Percentiles rank a stretch among this genome's conserved stretches.
phyloP scores from a whole-genome alignment of 176 grass and related monocot genomes.

The Guadua angustifolia region DNA sequence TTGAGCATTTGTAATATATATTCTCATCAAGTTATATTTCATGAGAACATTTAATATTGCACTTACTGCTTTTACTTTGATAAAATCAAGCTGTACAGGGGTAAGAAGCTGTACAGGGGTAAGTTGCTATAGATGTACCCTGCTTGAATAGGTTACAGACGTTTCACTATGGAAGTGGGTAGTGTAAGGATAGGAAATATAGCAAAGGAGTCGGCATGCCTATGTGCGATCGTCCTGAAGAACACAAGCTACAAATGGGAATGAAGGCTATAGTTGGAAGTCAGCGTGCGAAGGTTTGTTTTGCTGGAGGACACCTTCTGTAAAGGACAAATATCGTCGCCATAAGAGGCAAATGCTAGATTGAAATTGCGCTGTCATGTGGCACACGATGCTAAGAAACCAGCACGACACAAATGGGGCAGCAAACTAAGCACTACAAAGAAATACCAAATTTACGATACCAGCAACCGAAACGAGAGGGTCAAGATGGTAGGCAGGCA shows the following conservation, averaged over 20 bases:
- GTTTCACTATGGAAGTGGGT: background rate
- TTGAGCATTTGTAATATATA: slow-evolving; percentile 47
- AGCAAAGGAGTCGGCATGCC: background rate
- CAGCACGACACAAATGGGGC: background rate
- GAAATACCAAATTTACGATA: background rate
- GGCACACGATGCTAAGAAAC: background rate
- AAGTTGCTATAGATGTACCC: background rate
- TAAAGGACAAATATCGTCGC: background rate
- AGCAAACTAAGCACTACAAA: background rate
- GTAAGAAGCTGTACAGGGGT: slow-evolving; percentile 19
- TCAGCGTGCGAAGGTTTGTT: background rate
- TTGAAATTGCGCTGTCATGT: no score
- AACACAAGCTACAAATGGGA: background rate
- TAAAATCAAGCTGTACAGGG: background rate
- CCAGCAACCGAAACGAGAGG: no score
- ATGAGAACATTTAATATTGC: slow-evolving; percentile 3
- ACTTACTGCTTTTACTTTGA: background rate
- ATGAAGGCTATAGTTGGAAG: background rate
- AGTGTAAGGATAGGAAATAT: background rate
- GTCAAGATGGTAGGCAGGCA: background rate
- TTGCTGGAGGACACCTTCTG: background rate
- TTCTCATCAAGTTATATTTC: background rate
- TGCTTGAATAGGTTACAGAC: background rate
- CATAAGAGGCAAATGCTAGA: background rate
- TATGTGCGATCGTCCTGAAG: background rate